phyloP scores from a whole-genome alignment of 768 basidiomycete species.

The Megacollybia marginata region DNA sequence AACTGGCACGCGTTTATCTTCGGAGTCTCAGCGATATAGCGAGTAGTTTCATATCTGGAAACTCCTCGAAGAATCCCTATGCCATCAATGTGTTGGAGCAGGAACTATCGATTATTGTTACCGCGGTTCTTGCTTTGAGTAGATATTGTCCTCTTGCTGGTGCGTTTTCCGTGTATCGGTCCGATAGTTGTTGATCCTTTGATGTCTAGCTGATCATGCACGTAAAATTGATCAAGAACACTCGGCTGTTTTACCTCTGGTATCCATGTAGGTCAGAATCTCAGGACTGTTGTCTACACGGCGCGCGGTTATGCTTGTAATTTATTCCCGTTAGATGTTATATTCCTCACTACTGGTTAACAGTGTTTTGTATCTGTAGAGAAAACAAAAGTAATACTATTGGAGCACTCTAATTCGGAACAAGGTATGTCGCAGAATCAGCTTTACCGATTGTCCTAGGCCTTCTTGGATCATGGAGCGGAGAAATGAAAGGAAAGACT shows the following conservation, averaged over 20 bases:
- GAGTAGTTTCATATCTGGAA: slow-evolving; percentile 3
- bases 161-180: slow-evolving; percentile 7
- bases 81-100: slow-evolving; percentile 16
- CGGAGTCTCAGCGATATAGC: slow-evolving; percentile 19
- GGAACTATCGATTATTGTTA: slow-evolving; percentile 24
- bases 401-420: too few relatives aligned
- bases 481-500: too few relatives aligned
- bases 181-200: not conserved
- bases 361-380: too few relatives aligned
- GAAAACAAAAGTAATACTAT: too few relatives aligned
- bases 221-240: slow-evolving; percentile 18
- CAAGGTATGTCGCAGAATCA: too few relatives aligned
- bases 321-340: too few relatives aligned
- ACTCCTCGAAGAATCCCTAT: slow-evolving; percentile 10
- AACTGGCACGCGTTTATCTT: slow-evolving; percentile 30
- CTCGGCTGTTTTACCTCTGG: not conserved
- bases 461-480: too few relatives aligned
- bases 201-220: slow-evolving; percentile 15
- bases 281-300: too few relatives aligned
- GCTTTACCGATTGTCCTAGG: too few relatives aligned
- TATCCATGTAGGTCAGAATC: too few relatives aligned
- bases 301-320: too few relatives aligned
- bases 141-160: slow-evolving; percentile 30
- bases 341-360: too few relatives aligned
- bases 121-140: slow-evolving; percentile 26